Percentiles rank a stretch among this genome's conserved stretches.
These are phyloP conservation scores for Guadua angustifolia DNA, from an alignment of 176 grass and related monocot species.

Conservation along the genomic window DNA sequence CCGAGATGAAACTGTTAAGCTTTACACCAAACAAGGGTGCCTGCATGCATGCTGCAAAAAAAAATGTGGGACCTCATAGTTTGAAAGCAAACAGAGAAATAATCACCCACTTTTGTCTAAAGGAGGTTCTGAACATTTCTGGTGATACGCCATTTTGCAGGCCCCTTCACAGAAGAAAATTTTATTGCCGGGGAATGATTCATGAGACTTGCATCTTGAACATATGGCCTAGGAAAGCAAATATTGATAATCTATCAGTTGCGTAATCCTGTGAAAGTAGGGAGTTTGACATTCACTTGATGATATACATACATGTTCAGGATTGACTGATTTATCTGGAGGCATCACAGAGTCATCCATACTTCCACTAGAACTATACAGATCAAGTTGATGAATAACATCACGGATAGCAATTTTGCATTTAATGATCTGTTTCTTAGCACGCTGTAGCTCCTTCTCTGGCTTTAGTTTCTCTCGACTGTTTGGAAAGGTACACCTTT, in stretches of 20 bases:
- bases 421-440: constrained; percentile 89
- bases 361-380: constrained; percentile 60
- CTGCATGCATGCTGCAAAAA: not conserved
- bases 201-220: constrained; percentile 69
- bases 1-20: not conserved
- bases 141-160: constrained; percentile 79
- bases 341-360: constrained; percentile 50
- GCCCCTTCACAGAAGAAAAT: constrained; percentile 64
- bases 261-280: constrained; percentile 26
- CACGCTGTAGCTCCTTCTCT: constrained; percentile 94
- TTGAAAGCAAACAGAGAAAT: constrained; percentile 45
- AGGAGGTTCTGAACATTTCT: constrained; percentile 71
- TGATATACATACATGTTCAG: constrained; percentile 64
- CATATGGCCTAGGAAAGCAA: constrained; percentile 60
- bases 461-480: constrained; percentile 96
- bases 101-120: constrained; percentile 59
- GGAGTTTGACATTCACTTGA: constrained; percentile 29
- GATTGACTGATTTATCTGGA: constrained; percentile 51
- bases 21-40: constrained; percentile 16
- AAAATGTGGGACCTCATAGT: constrained; percentile 8
- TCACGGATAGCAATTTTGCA: constrained; percentile 90
- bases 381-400: constrained; percentile 76
- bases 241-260: constrained; percentile 45
- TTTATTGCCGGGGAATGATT: constrained; percentile 64
- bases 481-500: constrained; percentile 38